Evolutionary conservation across 768 basidiomycete genomes (phyloP), one percentile per base, ranked within the genome.

Genomic region (Lentinula edodes): DNA sequence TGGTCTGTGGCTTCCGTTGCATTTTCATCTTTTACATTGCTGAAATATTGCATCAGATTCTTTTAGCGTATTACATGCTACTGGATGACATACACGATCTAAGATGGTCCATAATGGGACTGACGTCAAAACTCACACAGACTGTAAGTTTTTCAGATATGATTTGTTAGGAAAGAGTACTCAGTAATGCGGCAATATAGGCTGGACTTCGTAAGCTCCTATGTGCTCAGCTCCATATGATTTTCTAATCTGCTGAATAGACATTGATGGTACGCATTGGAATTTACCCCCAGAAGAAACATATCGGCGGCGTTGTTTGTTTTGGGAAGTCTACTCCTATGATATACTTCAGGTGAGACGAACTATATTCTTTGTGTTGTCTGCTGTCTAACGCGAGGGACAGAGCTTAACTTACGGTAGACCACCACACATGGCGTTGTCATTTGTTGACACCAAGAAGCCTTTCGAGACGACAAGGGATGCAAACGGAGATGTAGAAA

Each of bases 341-440:
- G 87, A 88, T 66, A 84, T 84, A 2, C 86, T 83, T 83, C 86
- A 87, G 83, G 88, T 86, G 66, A 61, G 76, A 62, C 32, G 16
- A 20, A 7, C 43, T 3, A 7, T 36, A 8, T 43, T 13, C 41
- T 16, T 6, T 32, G 16, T 20, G 16, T 46, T 42, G 12, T 28
- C 10, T 18, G 6, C 3, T 38, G 12, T 54, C 55, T 46, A 28
- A 46, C n/a, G 15, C 63, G 60, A 7, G 60, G 39, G 42, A 32
- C 65, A 89, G 88, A 87, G 86, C 66, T 71, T 90, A 61, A 88
- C 87, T 9, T 89, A 84, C 70, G 87, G 87, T 61, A 80, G 88
- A 8, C 88, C 88, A 1, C 87, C 87, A 3, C 87, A 87, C 7
- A 79, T 88, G 58, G 78, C 83, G 1, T 73, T 78, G 23, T 68